These are phyloP conservation scores for Pleurotus tuber-regium DNA, from an alignment of 768 basidiomycete species.

Conservation along the genomic window DNA sequence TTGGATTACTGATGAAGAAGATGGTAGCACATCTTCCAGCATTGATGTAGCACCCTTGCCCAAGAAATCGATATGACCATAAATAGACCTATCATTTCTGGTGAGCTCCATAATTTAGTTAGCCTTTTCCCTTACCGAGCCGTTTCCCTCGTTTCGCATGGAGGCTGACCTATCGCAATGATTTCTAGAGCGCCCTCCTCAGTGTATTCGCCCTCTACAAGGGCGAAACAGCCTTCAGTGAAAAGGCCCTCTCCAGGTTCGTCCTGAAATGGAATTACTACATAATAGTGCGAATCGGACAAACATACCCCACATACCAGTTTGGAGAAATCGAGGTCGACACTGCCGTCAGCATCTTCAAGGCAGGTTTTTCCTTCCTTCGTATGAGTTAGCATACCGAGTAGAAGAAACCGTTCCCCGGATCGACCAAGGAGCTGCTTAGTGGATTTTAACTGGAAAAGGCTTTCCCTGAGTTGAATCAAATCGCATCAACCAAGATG, in stretches of 20 bases:
- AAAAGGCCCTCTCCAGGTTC: slow-evolving; percentile 95
- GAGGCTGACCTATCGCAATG: slow-evolving; percentile 95
- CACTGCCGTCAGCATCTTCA: slow-evolving; percentile 91
- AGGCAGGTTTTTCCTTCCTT: slow-evolving; percentile 90
- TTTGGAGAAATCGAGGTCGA: slow-evolving; percentile 85
- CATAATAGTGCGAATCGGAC: slow-evolving; percentile 17
- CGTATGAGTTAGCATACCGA: slow-evolving; percentile 88
- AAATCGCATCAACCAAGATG: neutral
- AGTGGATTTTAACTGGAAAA: slow-evolving; percentile 79
- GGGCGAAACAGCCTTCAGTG: slow-evolving; percentile 92
- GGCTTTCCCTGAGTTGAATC: neutral
- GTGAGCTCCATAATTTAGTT: too few species aligned
- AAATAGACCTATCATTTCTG: slow-evolving; percentile 70
- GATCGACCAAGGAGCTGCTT: slow-evolving; percentile 93
- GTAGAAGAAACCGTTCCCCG: slow-evolving; percentile 85
- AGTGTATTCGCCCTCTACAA: slow-evolving; percentile 96
- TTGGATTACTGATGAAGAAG: neutral
- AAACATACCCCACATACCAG: slow-evolving; percentile 45
- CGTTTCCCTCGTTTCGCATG: slow-evolving; percentile 85
- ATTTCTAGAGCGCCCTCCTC: slow-evolving; percentile 87
- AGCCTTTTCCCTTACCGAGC: slow-evolving; percentile 80
- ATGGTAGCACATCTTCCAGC: slow-evolving; percentile 75
- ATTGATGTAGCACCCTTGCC: slow-evolving; percentile 92
- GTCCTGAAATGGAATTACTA: slow-evolving; percentile 45
- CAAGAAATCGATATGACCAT: slow-evolving; percentile 95